Conservation (phyloP, 805 yeast species). For the Dipodascus albidus region DNA sequence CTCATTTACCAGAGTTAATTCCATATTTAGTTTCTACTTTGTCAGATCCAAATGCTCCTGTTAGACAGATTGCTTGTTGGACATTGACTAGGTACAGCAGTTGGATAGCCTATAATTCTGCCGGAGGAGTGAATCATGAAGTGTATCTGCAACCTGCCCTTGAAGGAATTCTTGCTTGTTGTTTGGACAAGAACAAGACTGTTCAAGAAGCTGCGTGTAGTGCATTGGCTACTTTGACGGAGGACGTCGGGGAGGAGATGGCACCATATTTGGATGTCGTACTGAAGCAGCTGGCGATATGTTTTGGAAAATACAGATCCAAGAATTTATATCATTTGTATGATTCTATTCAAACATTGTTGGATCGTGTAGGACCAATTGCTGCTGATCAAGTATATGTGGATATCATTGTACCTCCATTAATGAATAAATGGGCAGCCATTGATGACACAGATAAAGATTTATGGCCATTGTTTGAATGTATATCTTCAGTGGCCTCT, state of each 20-base stretch:
- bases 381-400: slow-evolving; percentile 46
- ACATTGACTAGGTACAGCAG: slow-evolving; percentile 73
- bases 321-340: slow-evolving; percentile 72
- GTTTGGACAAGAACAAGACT: slow-evolving; percentile 72
- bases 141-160: slow-evolving; percentile 67
- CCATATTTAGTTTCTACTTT: slow-evolving; percentile 78
- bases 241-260: slow-evolving; percentile 54
- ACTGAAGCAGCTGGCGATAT: slow-evolving; percentile 55
- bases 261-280: slow-evolving; percentile 55
- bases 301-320: slow-evolving; percentile 70
- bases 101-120: slow-evolving; percentile 53
- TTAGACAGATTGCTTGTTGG: slow-evolving; percentile 94
- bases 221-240: slow-evolving; percentile 75
- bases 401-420: slow-evolving; percentile 62
- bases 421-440: slow-evolving; percentile 69
- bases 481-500: slow-evolving; percentile 86
- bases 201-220: slow-evolving; percentile 95
- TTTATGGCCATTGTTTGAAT: slow-evolving; percentile 85
- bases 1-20: slow-evolving; percentile 66
- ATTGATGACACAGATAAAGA: slow-evolving; percentile 71
- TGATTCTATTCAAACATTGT: slow-evolving; percentile 84
- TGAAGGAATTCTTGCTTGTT: slow-evolving; percentile 61
- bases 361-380: slow-evolving; percentile 58
- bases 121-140: slow-evolving; percentile 39
- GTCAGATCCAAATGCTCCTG: slow-evolving; percentile 66